These are phyloP conservation scores for Pigoraptor vietnamica DNA, from an alignment of 78 protist genomes.

Conservation along the genomic window DNA sequence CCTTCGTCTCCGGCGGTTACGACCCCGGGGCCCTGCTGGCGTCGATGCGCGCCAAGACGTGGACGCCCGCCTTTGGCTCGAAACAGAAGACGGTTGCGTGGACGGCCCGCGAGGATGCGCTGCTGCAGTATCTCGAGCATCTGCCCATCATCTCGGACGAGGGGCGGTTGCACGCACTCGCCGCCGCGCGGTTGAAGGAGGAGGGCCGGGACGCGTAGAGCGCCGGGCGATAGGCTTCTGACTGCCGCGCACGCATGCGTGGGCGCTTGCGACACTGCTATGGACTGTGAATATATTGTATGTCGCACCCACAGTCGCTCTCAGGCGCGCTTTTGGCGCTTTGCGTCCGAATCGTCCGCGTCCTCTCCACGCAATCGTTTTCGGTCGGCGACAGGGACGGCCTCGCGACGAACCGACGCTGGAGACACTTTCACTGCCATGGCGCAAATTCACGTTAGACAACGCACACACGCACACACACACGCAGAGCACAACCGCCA, in stretches of 20 bases:
- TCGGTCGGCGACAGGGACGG: background rate
- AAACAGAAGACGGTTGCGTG: background rate
- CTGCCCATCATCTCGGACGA: background rate
- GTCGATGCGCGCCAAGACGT: background rate
- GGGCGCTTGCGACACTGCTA: too few relatives aligned
- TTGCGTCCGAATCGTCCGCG: background rate
- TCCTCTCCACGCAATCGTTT: background rate
- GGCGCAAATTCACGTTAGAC: too few relatives aligned
- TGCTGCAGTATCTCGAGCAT: background rate
- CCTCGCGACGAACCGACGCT: too few relatives aligned
- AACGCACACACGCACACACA: too few relatives aligned
- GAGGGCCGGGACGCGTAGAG: background rate
- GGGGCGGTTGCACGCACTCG: background rate
- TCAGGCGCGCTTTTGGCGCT: background rate
- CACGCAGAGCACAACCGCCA: too few relatives aligned
- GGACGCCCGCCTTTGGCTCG: background rate
- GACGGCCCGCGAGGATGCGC: background rate
- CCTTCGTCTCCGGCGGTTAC: background rate
- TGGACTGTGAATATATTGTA: too few relatives aligned
- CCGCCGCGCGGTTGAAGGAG: background rate
- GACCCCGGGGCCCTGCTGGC: background rate
- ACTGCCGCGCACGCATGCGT: too few relatives aligned
- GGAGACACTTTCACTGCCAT: too few relatives aligned
- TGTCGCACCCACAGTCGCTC: too few relatives aligned
- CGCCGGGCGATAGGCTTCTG: too few relatives aligned